Evolutionary conservation across 2,329 filamentous ascomycete genomes (phyloP).

Genomic region (Hysterium pulicare): DNA sequence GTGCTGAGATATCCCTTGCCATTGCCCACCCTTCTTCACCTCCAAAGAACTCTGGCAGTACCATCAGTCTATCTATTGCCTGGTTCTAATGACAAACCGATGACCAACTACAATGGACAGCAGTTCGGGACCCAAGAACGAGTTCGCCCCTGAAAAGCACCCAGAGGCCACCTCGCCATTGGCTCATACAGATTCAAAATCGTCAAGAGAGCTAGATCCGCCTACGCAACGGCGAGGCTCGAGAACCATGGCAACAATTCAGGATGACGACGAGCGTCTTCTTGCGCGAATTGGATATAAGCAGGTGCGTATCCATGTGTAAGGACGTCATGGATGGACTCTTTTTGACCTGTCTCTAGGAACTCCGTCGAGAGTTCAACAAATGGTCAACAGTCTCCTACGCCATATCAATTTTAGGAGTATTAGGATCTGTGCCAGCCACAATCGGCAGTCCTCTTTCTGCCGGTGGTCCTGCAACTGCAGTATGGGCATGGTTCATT

Average conservation of each 20-base stretch:
- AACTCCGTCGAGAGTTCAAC: constrained; percentile 60
- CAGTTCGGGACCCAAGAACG: constrained; percentile 21
- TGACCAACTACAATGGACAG: constrained; percentile 27
- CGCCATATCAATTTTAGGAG: constrained; percentile 63
- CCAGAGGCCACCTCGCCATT: constrained; percentile 12
- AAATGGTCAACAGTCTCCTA: constrained; percentile 66
- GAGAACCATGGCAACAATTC: constrained; percentile 46
- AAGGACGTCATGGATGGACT: neutral
- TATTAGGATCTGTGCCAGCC: constrained; percentile 63
- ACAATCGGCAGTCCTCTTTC: constrained; percentile 58
- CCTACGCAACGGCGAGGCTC: constrained; percentile 11
- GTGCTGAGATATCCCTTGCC: too few relatives aligned
- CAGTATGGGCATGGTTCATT: constrained; percentile 64
- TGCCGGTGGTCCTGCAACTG: constrained; percentile 60
- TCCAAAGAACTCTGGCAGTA: neutral
- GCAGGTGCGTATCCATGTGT: constrained; percentile 45
- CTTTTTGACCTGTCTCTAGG: constrained; percentile 41
- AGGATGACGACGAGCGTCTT: constrained; percentile 58
- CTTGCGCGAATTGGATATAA: constrained; percentile 61
- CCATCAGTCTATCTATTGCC: neutral
- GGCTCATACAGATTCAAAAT: constrained; percentile 17
- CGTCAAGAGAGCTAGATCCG: constrained; percentile 24
- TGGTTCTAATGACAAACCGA: constrained; percentile 4
- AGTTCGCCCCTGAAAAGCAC: constrained; percentile 9
- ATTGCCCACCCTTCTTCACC: neutral